These are phyloP conservation scores for Biscutella auriculata DNA, from an alignment of 441 rosid species.

Conservation along the genomic window DNA sequence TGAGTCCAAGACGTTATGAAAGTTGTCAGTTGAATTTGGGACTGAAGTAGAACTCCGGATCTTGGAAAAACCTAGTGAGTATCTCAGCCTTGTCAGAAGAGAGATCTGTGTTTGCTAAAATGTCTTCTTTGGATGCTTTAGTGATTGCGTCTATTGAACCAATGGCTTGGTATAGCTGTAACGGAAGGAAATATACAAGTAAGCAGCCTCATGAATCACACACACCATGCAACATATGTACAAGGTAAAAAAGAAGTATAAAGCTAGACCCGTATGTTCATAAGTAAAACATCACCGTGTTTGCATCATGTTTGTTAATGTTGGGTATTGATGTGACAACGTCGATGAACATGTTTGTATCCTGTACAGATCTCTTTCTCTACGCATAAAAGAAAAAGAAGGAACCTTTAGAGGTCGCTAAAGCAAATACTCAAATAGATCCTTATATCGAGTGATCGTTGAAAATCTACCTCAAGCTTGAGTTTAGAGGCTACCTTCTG, in stretches of 20 bases:
- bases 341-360: conserved; percentile 44
- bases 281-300: conserved; percentile 35
- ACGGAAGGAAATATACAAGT: background rate
- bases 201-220: background rate
- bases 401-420: background rate
- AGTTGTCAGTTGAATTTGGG: conserved; percentile 44
- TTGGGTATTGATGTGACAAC: conserved; percentile 71
- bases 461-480: conserved; percentile 66
- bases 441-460: background rate
- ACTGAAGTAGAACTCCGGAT: conserved; percentile 54
- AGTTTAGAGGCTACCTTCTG: conserved; percentile 48
- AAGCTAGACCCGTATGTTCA: too few relatives aligned
- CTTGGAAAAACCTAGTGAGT: conserved; percentile 57
- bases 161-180: conserved; percentile 76
- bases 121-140: conserved; percentile 59
- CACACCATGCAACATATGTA: too few relatives aligned
- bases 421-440: background rate
- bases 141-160: conserved; percentile 83
- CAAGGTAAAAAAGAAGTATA: too few relatives aligned
- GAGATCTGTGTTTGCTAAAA: conserved; percentile 72
- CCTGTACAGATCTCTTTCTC: conserved; percentile 58
- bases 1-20: background rate
- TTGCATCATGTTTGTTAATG: conserved; percentile 76
- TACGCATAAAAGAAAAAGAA: conserved; percentile 24
- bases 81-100: conserved; percentile 65